Percentiles rank a stretch among this genome's conserved stretches.
These are phyloP conservation scores for Panaeolus papilionaceus DNA, from an alignment of 768 basidiomycete genomes.

Conservation along the genomic window DNA sequence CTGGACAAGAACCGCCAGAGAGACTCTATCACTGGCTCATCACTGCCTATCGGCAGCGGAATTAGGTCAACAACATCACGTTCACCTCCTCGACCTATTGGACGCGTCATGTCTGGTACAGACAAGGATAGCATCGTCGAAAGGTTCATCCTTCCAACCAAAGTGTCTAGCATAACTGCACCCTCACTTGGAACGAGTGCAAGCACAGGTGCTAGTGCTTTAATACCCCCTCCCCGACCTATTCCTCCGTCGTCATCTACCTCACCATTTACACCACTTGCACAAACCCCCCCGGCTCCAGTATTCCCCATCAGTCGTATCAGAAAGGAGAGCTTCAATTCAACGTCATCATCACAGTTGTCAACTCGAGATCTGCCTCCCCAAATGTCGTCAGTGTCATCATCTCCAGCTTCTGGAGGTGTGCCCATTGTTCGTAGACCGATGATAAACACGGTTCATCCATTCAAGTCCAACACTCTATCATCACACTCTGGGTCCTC, in stretches of 20 bases:
- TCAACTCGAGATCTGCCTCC: slow-evolving; percentile 30
- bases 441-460: slow-evolving; percentile 39
- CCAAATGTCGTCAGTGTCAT: slow-evolving; percentile 33
- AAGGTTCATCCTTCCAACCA: slow-evolving; percentile 36
- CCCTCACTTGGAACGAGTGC: slow-evolving; percentile 31
- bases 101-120: slow-evolving; percentile 26
- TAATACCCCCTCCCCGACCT: slow-evolving; percentile 38
- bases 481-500: slow-evolving; percentile 39
- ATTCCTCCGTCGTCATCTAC: slow-evolving; percentile 27
- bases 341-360: slow-evolving; percentile 35
- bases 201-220: slow-evolving; percentile 32
- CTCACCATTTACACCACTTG: slow-evolving; percentile 19
- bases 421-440: slow-evolving; percentile 38
- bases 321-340: slow-evolving; percentile 57
- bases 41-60: slow-evolving; percentile 28
- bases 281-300: slow-evolving; percentile 27
- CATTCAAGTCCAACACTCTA: slow-evolving; percentile 48
- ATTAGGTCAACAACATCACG: slow-evolving; percentile 27
- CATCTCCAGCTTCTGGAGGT: slow-evolving; percentile 36
- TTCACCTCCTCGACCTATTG: slow-evolving; percentile 31
- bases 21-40: slow-evolving; percentile 53
- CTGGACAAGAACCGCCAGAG: slow-evolving; percentile 68
- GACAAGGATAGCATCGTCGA: slow-evolving; percentile 21
- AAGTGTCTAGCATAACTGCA: slow-evolving; percentile 31
- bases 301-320: slow-evolving; percentile 49